Evolutionary conservation across 768 basidiomycete species (phyloP), one percentile per base, ranked within the genome.

Genomic region (Lentinus brumalis): DNA sequence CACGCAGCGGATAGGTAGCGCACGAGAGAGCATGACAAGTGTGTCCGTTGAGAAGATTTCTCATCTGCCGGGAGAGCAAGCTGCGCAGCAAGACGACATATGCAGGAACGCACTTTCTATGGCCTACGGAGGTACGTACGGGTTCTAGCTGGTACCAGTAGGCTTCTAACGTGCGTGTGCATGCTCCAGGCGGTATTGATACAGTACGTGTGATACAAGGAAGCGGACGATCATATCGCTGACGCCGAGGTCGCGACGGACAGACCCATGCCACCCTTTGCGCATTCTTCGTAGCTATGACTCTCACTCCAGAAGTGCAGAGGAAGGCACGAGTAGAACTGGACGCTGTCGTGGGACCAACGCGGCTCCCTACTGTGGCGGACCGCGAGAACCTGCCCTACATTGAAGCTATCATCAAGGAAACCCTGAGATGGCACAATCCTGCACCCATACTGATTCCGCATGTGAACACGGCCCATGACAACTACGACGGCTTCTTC

Each of bases 201-300:
- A 26, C 21, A 26, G 21, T 50, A 2, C 10, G 11, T 50, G 2
- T 12, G 16, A 26, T 50, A 11, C 26, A 4, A 15, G 6, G 12
- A 2, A n/a, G 10, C 29, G 1, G 26, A 50, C 5, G 8, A 29
- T 11, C 2, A 50, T 10, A 50, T 31, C 1, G 30, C 49, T 31
- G 3, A 12, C 29, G 21, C 21, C 21, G 1, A 26, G 21, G 21
- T 26, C 2, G 49, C 16, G 1, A 41, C 11, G 16, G 1, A 41
- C 30, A 50, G 49, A 50, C 49, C 1, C 12, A 29, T 31, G 10
- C 29, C 7, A 9, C 26, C 62, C 75, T 80, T 40, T 86, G 87
- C 66, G 86, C 85, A 0, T 86, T 86, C 55, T 63, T 73, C 60
- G 14, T 32, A 16, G 18, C 7, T 14, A 68, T 70, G 68, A 39